Conservation (phyloP, 179 eudicot genomes). For the Drosera spatulata region DNA sequence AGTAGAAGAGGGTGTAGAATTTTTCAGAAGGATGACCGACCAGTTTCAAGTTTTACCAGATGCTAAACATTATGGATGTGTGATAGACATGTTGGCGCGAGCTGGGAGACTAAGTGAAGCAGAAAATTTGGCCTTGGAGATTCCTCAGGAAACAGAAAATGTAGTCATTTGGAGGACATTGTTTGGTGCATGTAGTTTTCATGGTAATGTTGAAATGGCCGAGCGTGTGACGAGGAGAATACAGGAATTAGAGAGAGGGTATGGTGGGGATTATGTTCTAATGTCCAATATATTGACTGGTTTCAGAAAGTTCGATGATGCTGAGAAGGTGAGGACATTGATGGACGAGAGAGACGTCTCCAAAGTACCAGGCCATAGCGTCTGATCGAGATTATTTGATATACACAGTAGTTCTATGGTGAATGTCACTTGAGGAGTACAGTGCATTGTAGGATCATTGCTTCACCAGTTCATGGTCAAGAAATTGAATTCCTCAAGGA, state of each 20-base stretch:
- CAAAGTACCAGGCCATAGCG: slow-evolving; percentile 35
- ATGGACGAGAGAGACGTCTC: slow-evolving; percentile 30
- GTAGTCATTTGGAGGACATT: slow-evolving; percentile 68
- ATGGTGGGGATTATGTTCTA: slow-evolving; percentile 69
- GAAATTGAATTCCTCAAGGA: slow-evolving; percentile 33
- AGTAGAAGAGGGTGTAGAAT: slow-evolving; percentile 45
- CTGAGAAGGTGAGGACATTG: slow-evolving; percentile 31
- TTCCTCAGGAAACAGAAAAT: slow-evolving; percentile 25
- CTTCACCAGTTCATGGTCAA: slow-evolving; percentile 32
- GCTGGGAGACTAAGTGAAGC: slow-evolving; percentile 60
- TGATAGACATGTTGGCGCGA: slow-evolving; percentile 62
- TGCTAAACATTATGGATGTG: slow-evolving; percentile 48
- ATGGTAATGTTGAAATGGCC: slow-evolving; percentile 42
- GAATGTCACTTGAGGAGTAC: not conserved
- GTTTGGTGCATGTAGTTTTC: slow-evolving; percentile 58
- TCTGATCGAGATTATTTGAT: too few species aligned
- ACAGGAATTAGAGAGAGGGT: slow-evolving; percentile 41
- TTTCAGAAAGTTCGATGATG: slow-evolving; percentile 39
- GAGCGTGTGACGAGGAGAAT: slow-evolving; percentile 34
- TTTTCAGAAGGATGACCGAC: slow-evolving; percentile 37
- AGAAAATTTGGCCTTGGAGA: slow-evolving; percentile 36
- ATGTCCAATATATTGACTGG: slow-evolving; percentile 44
- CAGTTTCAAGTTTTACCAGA: slow-evolving; percentile 23
- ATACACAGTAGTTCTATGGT: too few species aligned
- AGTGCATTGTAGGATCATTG: slow-evolving; percentile 17